Percentiles rank a stretch among this genome's conserved stretches.
Conservation (phyloP, 164 flowering plant genomes). For the Berberis vulgaris region DNA sequence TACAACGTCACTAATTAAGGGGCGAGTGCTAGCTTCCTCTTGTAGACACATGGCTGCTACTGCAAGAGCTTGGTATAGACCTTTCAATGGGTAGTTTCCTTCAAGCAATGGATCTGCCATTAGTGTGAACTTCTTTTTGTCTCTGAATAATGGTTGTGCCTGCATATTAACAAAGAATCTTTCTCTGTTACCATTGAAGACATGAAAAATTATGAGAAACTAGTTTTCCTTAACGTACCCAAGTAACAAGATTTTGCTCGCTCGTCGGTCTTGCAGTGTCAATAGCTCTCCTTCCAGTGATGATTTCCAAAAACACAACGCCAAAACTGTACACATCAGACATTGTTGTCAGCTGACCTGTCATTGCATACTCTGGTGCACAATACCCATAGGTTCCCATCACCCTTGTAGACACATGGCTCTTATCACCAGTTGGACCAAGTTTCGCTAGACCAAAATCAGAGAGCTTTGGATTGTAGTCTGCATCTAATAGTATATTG, state of each 20-base stretch:
- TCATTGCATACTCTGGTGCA: slow-evolving; percentile 83
- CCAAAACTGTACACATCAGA: slow-evolving; percentile 94
- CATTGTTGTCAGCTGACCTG: slow-evolving; percentile 70
- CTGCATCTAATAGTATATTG: slow-evolving; percentile 54
- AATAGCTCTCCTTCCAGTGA: slow-evolving; percentile 80
- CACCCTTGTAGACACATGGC: slow-evolving; percentile 72
- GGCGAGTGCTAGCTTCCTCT: slow-evolving; percentile 69
- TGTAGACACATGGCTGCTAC: slow-evolving; percentile 94
- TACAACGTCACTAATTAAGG: slow-evolving; percentile 70
- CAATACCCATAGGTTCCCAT: slow-evolving; percentile 94
- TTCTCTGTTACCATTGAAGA: background rate
- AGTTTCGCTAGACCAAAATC: slow-evolving; percentile 92
- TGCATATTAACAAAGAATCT: slow-evolving; percentile 6
- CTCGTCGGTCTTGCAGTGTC: slow-evolving; percentile 53
- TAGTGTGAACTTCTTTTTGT: slow-evolving; percentile 48
- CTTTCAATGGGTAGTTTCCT: slow-evolving; percentile 54
- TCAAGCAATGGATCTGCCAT: slow-evolving; percentile 80
- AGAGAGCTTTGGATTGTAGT: slow-evolving; percentile 68
- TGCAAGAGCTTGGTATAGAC: slow-evolving; percentile 80
- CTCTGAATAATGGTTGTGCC: slow-evolving; percentile 82
- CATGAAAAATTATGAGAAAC: background rate
- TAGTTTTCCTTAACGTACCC: slow-evolving; percentile 39
- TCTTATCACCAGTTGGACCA: slow-evolving; percentile 71
- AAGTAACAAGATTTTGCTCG: slow-evolving; percentile 67
- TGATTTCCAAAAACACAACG: slow-evolving; percentile 78